phyloP scores from a whole-genome alignment of 176 grass and related monocot species.

The Thalia dealbata region DNA sequence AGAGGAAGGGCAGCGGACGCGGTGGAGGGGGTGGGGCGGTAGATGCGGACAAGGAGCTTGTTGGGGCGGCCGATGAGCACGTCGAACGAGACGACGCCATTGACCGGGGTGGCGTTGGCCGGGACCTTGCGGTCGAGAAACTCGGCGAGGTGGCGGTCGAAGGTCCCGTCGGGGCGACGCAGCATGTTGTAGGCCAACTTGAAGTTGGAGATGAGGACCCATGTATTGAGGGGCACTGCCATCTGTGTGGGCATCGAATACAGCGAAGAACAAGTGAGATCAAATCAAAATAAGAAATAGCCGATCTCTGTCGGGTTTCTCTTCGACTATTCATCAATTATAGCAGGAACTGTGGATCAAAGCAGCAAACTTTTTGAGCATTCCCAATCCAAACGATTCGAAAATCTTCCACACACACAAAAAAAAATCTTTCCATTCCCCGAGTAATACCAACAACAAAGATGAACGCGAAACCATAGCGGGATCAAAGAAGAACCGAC shows the following conservation, averaged over 20 bases:
- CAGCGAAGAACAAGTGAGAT: constrained; percentile 11
- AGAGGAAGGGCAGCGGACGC: constrained; percentile 26
- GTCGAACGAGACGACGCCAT: constrained; percentile 79
- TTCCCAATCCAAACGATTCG: background rate
- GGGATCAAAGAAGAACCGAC: background rate
- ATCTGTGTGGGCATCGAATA: constrained; percentile 34
- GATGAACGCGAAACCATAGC: background rate
- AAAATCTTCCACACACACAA: background rate
- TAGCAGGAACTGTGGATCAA: background rate
- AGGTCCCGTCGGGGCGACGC: constrained; percentile 84
- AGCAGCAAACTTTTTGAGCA: background rate
- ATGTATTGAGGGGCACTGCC: constrained; percentile 77
- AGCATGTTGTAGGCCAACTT: constrained; percentile 93
- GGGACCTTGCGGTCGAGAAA: constrained; percentile 58
- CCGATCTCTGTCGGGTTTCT: too few relatives aligned
- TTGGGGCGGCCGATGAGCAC: constrained; percentile 48
- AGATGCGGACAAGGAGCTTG: constrained; percentile 72
- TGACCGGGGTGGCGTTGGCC: constrained; percentile 44
- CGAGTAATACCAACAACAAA: background rate
- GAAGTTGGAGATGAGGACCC: constrained; percentile 98
- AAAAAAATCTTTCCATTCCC: background rate
- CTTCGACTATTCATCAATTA: background rate
- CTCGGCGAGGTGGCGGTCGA: constrained; percentile 81
- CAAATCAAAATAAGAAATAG: too few relatives aligned
- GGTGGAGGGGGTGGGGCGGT: constrained; percentile 31